Evolutionary conservation across 345 rosid species (phyloP).

Genomic region (Rhizophora apiculata): DNA sequence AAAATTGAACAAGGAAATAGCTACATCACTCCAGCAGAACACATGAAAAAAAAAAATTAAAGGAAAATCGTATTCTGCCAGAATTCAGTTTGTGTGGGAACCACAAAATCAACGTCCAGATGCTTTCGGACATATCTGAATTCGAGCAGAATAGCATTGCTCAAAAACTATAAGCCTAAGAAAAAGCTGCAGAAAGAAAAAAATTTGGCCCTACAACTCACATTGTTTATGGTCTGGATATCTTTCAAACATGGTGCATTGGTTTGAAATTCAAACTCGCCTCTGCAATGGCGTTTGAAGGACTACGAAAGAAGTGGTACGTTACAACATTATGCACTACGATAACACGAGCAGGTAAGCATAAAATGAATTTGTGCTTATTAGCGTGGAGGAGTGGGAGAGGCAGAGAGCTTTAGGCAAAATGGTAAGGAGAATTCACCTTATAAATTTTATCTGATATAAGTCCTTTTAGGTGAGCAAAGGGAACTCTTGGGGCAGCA

Average conservation of each 20-base stretch:
- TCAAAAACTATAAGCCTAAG: neutral
- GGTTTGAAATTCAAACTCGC: slow-evolving; percentile 11
- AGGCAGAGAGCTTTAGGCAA: neutral
- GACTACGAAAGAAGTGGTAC: slow-evolving; percentile 11
- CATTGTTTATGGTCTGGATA: slow-evolving; percentile 15
- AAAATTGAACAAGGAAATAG: neutral
- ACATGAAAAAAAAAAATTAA: neutral
- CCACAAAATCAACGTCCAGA: too few relatives aligned
- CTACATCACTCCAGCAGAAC: too few relatives aligned
- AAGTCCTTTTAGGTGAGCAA: slow-evolving; percentile 9
- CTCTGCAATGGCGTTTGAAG: slow-evolving; percentile 24
- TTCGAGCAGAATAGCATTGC: neutral
- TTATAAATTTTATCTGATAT: slow-evolving; percentile 24
- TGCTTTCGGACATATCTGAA: neutral
- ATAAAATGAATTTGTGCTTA: neutral
- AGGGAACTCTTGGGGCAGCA: slow-evolving; percentile 5
- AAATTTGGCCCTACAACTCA: neutral
- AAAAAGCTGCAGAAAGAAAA: neutral
- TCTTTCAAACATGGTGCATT: slow-evolving; percentile 19
- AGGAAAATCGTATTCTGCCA: too few relatives aligned
- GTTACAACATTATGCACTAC: too few relatives aligned
- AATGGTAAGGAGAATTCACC: slow-evolving; percentile 13
- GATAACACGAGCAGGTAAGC: neutral
- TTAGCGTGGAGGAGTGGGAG: neutral
- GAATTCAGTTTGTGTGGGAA: too few relatives aligned